phyloP scores from a whole-genome alignment of 2,329 filamentous ascomycete genomes.

The Fusarium verrucosum region DNA sequence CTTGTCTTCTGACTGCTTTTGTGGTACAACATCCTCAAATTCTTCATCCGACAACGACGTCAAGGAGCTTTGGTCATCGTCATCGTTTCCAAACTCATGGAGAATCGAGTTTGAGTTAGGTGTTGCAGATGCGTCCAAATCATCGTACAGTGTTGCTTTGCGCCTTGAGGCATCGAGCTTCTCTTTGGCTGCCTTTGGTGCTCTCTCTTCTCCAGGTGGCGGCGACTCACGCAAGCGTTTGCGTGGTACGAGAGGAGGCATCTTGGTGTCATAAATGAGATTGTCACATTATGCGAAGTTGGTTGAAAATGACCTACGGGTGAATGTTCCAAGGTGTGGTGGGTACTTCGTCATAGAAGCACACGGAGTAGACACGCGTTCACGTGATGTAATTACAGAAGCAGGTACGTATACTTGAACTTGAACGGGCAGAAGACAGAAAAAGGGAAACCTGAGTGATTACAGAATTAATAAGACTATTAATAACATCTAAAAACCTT shows the following conservation, averaged over 20 bases:
- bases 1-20: constrained; percentile 53
- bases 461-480: too few relatives aligned
- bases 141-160: constrained; percentile 69
- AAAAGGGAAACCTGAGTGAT: too few relatives aligned
- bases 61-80: constrained; percentile 56
- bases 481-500: too few relatives aligned
- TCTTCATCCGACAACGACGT: constrained; percentile 66
- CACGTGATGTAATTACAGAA: constrained; percentile 12
- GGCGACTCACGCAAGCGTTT: constrained; percentile 69
- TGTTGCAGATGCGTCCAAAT: constrained; percentile 62
- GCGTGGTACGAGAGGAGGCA: constrained; percentile 74
- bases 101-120: constrained; percentile 55
- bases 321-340: background rate
- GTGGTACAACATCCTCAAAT: constrained; percentile 57
- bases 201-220: constrained; percentile 39
- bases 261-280: constrained; percentile 47
- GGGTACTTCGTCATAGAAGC: constrained; percentile 31
- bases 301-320: background rate
- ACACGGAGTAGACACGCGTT: constrained; percentile 7
- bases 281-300: constrained; percentile 25
- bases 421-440: too few relatives aligned
- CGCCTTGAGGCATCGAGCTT: constrained; percentile 46
- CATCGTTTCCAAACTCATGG: constrained; percentile 55
- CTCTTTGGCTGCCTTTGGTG: constrained; percentile 42
- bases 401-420: background rate